phyloP scores from a whole-genome alignment of 225 moss, liverwort and hornwort genomes.

The Bryum argenteum region DNA sequence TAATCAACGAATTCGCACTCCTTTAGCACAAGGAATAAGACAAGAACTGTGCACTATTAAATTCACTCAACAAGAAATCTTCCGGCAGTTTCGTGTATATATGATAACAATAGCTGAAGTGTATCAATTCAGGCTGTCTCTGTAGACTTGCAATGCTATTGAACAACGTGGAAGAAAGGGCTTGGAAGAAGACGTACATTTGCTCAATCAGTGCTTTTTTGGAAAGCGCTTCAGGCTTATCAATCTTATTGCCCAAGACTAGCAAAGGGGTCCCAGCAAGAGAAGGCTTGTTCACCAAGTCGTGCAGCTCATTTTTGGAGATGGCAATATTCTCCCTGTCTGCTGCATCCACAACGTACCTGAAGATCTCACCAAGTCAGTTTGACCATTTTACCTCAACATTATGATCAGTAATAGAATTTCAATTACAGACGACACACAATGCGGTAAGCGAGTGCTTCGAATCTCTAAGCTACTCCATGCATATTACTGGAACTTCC shows the following conservation, averaged over 20 bases:
- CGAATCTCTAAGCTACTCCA: slow-evolving; percentile 12
- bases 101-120: not conserved
- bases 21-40: not conserved
- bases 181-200: slow-evolving; percentile 54
- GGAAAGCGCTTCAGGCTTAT: slow-evolving; percentile 74
- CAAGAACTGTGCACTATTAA: slow-evolving; percentile 1
- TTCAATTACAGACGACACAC: not conserved
- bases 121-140: not conserved
- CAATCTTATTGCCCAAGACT: slow-evolving; percentile 89
- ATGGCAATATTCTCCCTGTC: slow-evolving; percentile 72
- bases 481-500: not conserved
- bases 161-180: slow-evolving; percentile 10
- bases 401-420: slow-evolving; percentile 1
- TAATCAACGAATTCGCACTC: slow-evolving; percentile 7
- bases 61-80: slow-evolving; percentile 1
- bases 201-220: slow-evolving; percentile 69
- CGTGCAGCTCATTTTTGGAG: slow-evolving; percentile 85
- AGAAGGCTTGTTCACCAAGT: slow-evolving; percentile 81
- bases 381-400: slow-evolving; percentile 10
- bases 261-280: slow-evolving; percentile 77
- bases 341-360: slow-evolving; percentile 90
- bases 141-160: not conserved
- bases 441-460: slow-evolving; percentile 12
- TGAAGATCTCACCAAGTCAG: slow-evolving; percentile 40
- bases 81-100: not conserved